Base-by-base conservation (phyloP, 306 rosid genomes). In the Quercus bicolor region DNA sequence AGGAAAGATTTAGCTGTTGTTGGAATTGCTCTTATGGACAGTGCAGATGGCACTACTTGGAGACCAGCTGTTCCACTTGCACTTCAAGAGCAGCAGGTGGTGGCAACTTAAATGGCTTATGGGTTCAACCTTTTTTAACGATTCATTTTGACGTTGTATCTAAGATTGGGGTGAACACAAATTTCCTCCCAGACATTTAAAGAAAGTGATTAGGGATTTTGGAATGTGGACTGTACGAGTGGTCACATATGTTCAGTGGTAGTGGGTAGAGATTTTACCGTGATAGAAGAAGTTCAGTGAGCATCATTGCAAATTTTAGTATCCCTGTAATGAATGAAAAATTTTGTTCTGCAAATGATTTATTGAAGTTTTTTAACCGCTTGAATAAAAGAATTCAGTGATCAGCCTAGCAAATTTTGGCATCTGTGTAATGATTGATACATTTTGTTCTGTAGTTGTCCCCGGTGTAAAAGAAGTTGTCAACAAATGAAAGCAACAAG, bases 11-110 rank as follows among this genome's bases (percentile, higher is more conserved):
- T 96, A 83, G 94, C 94, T 77, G 83, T 73, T 66, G 79, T 86
- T 54, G 98, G 99, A 60, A 93, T 96, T 72, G 80, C 94, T 79
- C 93, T 91, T 12, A 95, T 93, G 99, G 99, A 95, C 85, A 84
- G 89, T 88, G 90, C 98, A 37, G 81, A 85, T 65, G 98, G 98
- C 40, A 95, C 99, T 33, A 82, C 92, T 59, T 91, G 99, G 98
- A 93, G 97, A 83, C 96, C 99, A 24, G 55, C 97, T 29, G 78
- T 95, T 77, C 98, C 98, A 56, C 90, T 91, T 75, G 84, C 88
- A 1, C 91, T 92, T 79, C 97, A 92, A 86, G 91, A 87, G 23
- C 87, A 86, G 73, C 91, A 80, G 66, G 65, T 55, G 56, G n/a
- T 74, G 77, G 52, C 81, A 79, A 78, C 77, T 61, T 89, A 73